Base-by-base conservation (phyloP, 208 protist genomes). In the Crithidia sp. region DNA sequence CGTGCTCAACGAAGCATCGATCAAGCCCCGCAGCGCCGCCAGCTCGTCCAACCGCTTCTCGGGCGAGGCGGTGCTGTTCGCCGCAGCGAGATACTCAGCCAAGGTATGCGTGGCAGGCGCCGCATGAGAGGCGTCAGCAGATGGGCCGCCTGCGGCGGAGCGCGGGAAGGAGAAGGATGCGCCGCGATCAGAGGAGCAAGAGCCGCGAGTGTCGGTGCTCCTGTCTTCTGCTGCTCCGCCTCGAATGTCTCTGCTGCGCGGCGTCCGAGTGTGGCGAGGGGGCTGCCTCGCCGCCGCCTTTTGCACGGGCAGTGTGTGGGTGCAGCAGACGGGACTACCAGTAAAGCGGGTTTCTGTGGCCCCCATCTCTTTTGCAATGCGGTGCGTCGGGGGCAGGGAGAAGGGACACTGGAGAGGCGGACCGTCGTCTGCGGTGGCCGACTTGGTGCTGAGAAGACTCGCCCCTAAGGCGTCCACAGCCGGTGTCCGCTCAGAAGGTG, bases 331-430 rank as follows among this genome's bases (percentile, higher is more conserved):
- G 1, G 28, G 28, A 28, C 28, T 28, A 28, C 28, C 28, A 28
- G 28, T 28, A 1, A 28, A 28, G 28, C 28, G 28, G 28, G 28
- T 28, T 28, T 28, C 28, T 1, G 28, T 28, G 28, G 28, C 28
- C 28, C 28, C 28, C 28, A 28, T 28, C 6, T 45, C 40, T 16
- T 50, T 50, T 19, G 16, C 39, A 10, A 43, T 5, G 14, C 41
- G 53, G 19, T 70, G 4, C 39, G 28, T 17, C 2, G 65, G 54
- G 3, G 65, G 53, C 8, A 70, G 6, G 14, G 13, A 61, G 19
- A 70, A 70, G 7, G 53, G 65, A 4, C 65, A 53, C 65, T 70
- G 65, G 41, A 70, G 36, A n/a, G 53, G 52, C 41, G 52, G 19
- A 7, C 17, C 53, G 19, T 70, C 65, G 17, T 70, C 53, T 5